Evolutionary conservation across 371 early-diverging fungal species (phyloP).

Genomic region (Mortierella sp.): DNA sequence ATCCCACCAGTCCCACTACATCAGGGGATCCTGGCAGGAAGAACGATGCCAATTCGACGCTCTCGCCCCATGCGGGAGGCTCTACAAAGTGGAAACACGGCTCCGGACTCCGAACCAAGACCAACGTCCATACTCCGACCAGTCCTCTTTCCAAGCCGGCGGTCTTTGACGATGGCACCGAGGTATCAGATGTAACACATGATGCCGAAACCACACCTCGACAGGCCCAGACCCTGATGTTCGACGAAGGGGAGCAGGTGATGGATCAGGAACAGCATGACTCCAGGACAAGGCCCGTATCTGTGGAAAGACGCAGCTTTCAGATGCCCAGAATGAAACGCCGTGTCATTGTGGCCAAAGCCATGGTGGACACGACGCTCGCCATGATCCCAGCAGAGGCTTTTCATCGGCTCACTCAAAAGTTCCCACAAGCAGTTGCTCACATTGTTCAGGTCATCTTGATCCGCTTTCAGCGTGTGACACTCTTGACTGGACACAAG

Average conservation of each 20-base stretch:
- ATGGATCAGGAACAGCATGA: neutral
- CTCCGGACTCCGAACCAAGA: slow-evolving; percentile 40
- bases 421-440: slow-evolving; percentile 94
- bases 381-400: slow-evolving; percentile 96
- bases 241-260: slow-evolving; percentile 4
- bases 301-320: neutral
- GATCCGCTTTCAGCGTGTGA: slow-evolving; percentile 95
- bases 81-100: slow-evolving; percentile 34
- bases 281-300: neutral
- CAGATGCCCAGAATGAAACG: slow-evolving; percentile 56
- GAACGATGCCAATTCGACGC: too few relatives aligned
- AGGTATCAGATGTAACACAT: neutral
- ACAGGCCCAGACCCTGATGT: slow-evolving; percentile 18
- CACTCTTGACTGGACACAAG: slow-evolving; percentile 89
- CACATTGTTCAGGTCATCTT: slow-evolving; percentile 96
- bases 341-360: slow-evolving; percentile 85
- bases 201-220: slow-evolving; percentile 26
- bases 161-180: slow-evolving; percentile 30
- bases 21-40: slow-evolving; percentile 7
- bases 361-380: slow-evolving; percentile 89
- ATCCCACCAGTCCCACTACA: slow-evolving; percentile 5
- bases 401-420: slow-evolving; percentile 86
- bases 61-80: slow-evolving; percentile 16
- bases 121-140: slow-evolving; percentile 42
- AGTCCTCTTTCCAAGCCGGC: slow-evolving; percentile 55